Evolutionary conservation across 75 land plant genomes (phyloP).

Genomic region (Selaginella tamariscina): DNA sequence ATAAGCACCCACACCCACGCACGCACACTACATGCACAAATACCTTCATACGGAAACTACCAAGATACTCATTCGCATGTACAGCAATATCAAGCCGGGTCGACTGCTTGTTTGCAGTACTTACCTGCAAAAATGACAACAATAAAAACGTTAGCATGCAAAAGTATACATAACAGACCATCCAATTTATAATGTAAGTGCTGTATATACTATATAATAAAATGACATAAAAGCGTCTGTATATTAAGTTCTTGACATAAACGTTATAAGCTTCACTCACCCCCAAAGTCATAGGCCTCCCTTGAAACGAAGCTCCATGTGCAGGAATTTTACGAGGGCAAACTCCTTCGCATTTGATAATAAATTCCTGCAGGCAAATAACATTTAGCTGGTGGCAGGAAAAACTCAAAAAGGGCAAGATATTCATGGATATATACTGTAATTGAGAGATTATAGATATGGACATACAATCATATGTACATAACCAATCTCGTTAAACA

Average conservation of each 20-base stretch:
- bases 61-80: conserved; percentile 26
- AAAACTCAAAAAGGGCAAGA: too few relatives aligned
- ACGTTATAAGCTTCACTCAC: too few relatives aligned
- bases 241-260: too few relatives aligned
- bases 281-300: conserved; percentile 25
- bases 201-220: too few relatives aligned
- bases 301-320: conserved; percentile 30
- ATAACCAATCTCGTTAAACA: too few relatives aligned
- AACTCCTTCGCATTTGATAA: conserved; percentile 25
- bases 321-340: conserved; percentile 24
- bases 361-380: conserved; percentile 25
- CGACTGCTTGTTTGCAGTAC: conserved; percentile 25
- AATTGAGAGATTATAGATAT: neutral
- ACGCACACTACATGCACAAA: neutral
- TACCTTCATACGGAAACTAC: conserved; percentile 29
- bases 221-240: too few relatives aligned
- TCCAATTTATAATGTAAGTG: too few relatives aligned
- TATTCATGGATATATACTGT: neutral
- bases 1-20: neutral
- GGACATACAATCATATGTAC: too few relatives aligned
- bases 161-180: too few relatives aligned
- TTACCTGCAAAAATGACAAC: conserved; percentile 18
- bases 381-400: too few relatives aligned
- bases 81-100: conserved; percentile 24
- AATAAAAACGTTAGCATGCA: neutral